Evolutionary conservation across 192 early-diverging fungal species (phyloP).

Genomic region (Podila horticola): DNA sequence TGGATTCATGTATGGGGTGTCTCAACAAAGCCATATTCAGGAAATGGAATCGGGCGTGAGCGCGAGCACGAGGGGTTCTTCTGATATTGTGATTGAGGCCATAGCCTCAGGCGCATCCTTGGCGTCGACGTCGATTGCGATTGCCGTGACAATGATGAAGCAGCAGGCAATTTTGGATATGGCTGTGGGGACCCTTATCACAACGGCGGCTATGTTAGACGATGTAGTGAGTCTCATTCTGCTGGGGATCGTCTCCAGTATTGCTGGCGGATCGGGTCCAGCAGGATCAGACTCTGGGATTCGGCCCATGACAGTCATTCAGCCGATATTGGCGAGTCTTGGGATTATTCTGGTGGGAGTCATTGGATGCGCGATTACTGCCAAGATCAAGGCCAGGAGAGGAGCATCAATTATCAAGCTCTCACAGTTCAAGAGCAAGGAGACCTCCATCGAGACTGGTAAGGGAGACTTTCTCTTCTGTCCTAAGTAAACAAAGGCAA

Average conservation of each 20-base stretch:
- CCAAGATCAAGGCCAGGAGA: slow-evolving; percentile 5
- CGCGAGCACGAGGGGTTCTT: not conserved
- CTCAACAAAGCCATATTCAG: slow-evolving; percentile 4
- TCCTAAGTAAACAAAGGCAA: not conserved
- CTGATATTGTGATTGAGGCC: slow-evolving; percentile 18
- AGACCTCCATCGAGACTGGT: not conserved
- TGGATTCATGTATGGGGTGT: slow-evolving; percentile 32
- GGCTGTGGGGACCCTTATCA: slow-evolving; percentile 24
- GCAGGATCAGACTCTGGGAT: not conserved
- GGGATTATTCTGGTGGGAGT: slow-evolving; percentile 28
- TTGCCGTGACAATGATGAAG: slow-evolving; percentile 39
- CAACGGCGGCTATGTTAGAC: slow-evolving; percentile 46
- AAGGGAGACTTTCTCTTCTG: not conserved
- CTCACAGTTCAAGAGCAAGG: not conserved
- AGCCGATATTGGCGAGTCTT: slow-evolving; percentile 35
- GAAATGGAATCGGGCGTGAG: slow-evolving; percentile 6
- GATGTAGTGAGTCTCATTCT: slow-evolving; percentile 36
- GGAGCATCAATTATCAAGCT: not conserved
- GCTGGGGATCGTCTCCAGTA: slow-evolving; percentile 29
- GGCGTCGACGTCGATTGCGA: slow-evolving; percentile 49
- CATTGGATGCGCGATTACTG: slow-evolving; percentile 11
- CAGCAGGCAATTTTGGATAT: slow-evolving; percentile 30
- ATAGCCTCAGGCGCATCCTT: slow-evolving; percentile 43
- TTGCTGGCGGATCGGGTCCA: slow-evolving; percentile 5
- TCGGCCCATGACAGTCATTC: slow-evolving; percentile 33